Conservation (phyloP, 1,284 basidiomycete genomes). For the Cerioporus squamosus region DNA sequence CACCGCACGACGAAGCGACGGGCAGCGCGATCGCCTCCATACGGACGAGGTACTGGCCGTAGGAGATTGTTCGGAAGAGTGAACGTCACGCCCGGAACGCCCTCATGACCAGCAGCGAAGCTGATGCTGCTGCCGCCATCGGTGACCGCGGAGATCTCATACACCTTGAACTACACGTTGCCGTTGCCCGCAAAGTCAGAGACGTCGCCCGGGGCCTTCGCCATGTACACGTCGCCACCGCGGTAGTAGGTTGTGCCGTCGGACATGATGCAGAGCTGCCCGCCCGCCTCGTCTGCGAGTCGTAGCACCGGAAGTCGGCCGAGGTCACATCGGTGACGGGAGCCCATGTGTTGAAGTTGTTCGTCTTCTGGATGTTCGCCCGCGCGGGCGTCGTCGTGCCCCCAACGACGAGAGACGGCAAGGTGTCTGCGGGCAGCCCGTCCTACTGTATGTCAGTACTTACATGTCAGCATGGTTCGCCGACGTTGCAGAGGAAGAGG, state of each 20-base stretch:
- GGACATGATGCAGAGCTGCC: constrained; percentile 24
- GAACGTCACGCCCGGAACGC: constrained; percentile 37
- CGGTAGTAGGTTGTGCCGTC: constrained; percentile 36
- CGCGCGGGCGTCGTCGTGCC: constrained; percentile 35
- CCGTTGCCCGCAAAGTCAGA: constrained; percentile 44
- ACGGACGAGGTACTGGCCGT: constrained; percentile 52
- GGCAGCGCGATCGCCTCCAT: constrained; percentile 43
- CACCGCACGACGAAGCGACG: constrained; percentile 29
- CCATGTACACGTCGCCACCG: constrained; percentile 44
- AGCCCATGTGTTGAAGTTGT: constrained; percentile 46
- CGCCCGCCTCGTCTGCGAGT: constrained; percentile 37
- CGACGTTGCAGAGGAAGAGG: too few relatives aligned
- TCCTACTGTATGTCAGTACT: too few relatives aligned
- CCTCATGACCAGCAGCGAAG: constrained; percentile 34
- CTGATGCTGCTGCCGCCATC: constrained; percentile 21
- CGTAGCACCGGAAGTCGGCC: constrained; percentile 51
- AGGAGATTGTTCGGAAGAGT: constrained; percentile 47
- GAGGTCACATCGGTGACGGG: constrained; percentile 43
- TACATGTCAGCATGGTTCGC: too few relatives aligned
- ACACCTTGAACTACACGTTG: constrained; percentile 52
- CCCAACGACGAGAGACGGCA: constrained; percentile 33
- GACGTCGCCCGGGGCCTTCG: constrained; percentile 43
- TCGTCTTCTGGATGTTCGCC: too few relatives aligned
- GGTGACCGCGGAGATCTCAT: constrained; percentile 24
- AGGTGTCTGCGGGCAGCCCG: constrained; percentile 30